A percentile compares a stretch with the other conserved stretches of the same genome.
Conservation (phyloP, 2,329 filamentous ascomycete genomes). For the Aureobasidium sp. region DNA sequence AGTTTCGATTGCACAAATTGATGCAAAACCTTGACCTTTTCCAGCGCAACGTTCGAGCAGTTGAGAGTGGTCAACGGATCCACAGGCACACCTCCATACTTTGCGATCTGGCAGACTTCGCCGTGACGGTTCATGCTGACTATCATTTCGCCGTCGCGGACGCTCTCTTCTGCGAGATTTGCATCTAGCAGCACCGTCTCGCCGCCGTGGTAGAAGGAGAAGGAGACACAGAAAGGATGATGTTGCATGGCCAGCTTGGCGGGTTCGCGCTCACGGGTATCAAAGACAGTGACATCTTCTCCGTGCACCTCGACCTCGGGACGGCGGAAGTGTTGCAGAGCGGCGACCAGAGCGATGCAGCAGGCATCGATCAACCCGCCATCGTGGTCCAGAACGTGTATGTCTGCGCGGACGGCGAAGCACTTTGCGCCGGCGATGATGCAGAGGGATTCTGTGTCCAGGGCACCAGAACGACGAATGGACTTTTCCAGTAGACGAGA, state of each 20-base stretch:
- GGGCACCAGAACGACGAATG: slow-evolving; percentile 79
- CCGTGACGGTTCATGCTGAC: slow-evolving; percentile 84
- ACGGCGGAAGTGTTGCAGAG: slow-evolving; percentile 82
- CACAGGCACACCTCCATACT: slow-evolving; percentile 76
- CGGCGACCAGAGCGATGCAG: slow-evolving; percentile 81
- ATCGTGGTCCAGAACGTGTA: slow-evolving; percentile 87
- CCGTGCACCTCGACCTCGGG: slow-evolving; percentile 84
- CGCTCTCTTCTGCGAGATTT: slow-evolving; percentile 67
- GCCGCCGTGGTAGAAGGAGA: slow-evolving; percentile 68
- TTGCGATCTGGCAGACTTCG: slow-evolving; percentile 85
- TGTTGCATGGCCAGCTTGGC: slow-evolving; percentile 87
- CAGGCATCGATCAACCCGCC: slow-evolving; percentile 82
- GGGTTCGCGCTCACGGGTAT: slow-evolving; percentile 76
- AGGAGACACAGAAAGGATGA: slow-evolving; percentile 84
- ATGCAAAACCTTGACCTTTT: slow-evolving; percentile 75
- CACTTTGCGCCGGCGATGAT: slow-evolving; percentile 85
- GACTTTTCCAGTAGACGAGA: slow-evolving; percentile 90
- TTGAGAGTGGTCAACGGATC: slow-evolving; percentile 72
- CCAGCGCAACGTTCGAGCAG: slow-evolving; percentile 66
- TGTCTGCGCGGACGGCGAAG: slow-evolving; percentile 84
- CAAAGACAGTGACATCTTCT: slow-evolving; percentile 77
- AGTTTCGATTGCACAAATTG: slow-evolving; percentile 65
- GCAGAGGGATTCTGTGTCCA: slow-evolving; percentile 93
- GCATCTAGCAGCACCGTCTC: slow-evolving; percentile 67
- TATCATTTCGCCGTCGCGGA: slow-evolving; percentile 65